phyloP scores from a whole-genome alignment of 805 yeast species.

The Sugiyamaella marilandica region DNA sequence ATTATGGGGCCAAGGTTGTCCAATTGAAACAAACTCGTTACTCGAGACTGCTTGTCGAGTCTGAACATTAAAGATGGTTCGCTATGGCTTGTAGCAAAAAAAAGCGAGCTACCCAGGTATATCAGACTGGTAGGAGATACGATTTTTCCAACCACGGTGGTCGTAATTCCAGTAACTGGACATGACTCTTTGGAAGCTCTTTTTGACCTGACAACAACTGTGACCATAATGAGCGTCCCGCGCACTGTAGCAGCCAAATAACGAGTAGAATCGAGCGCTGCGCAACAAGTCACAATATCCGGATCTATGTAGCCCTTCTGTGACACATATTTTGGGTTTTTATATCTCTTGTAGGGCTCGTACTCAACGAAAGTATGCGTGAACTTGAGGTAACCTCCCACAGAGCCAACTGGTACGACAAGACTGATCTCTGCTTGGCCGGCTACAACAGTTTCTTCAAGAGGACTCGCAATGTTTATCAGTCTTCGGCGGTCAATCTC shows the following conservation, averaged over 20 bases:
- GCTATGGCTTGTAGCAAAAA: not conserved
- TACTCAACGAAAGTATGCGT: no score
- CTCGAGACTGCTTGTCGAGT: not conserved
- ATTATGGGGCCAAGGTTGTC: constrained; percentile 4
- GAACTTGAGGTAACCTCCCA: no score
- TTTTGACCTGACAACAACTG: not conserved
- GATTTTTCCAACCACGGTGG: not conserved
- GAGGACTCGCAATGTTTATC: no score
- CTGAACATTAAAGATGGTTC: not conserved
- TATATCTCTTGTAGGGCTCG: no score
- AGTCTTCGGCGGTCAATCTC: no score
- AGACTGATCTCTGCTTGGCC: no score
- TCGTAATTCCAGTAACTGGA: not conserved
- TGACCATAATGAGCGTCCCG: not conserved
- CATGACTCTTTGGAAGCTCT: not conserved
- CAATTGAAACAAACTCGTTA: not conserved
- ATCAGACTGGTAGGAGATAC: not conserved
- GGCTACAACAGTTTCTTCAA: no score
- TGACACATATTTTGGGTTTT: no score
- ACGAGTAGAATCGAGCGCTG: not conserved
- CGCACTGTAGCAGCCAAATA: not conserved
- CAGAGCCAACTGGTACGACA: no score
- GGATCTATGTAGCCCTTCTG: no score
- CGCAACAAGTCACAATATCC: not conserved
- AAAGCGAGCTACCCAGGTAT: not conserved